A percentile compares a stretch with the other conserved stretches of the same genome.
These are phyloP conservation scores for Pyropia yezoensis DNA, from an alignment of 23 red algal species.

Conservation along the genomic window DNA sequence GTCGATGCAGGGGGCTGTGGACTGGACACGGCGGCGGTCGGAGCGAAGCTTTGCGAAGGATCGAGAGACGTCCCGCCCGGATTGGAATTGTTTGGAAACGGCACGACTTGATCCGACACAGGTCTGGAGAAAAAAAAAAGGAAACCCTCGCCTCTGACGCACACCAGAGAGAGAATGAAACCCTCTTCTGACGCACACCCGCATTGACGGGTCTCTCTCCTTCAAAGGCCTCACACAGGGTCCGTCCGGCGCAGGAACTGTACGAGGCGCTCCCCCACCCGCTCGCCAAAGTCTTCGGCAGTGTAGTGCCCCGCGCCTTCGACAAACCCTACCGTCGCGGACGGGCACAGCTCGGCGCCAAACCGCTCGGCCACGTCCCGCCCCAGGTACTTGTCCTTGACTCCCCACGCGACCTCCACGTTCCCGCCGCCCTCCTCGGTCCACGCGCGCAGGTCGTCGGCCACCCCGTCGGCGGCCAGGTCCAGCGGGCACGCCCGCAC, in stretches of 20 bases:
- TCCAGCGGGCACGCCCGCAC: background rate
- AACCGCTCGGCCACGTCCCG: slow-evolving; percentile 1
- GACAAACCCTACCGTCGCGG: background rate
- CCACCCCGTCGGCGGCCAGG: background rate
- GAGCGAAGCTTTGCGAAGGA: too few relatives aligned
- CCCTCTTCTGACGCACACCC: too few relatives aligned
- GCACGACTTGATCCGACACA: too few relatives aligned
- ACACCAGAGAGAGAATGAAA: too few relatives aligned
- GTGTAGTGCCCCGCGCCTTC: slow-evolving; percentile 12
- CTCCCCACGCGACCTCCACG: background rate
- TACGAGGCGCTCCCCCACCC: background rate
- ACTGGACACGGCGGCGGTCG: too few relatives aligned
- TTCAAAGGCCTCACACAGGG: too few relatives aligned
- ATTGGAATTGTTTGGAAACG: too few relatives aligned
- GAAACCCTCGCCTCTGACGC: too few relatives aligned
- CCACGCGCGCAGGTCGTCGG: background rate
- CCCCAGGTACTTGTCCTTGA: slow-evolving; percentile 6
- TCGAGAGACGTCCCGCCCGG: too few relatives aligned
- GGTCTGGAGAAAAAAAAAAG: too few relatives aligned
- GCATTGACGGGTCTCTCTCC: too few relatives aligned
- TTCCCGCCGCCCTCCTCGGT: background rate
- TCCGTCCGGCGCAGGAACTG: background rate
- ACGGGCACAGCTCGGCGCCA: slow-evolving; percentile 1
- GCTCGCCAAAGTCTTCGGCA: slow-evolving; percentile 7
- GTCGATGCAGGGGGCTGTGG: too few relatives aligned